Evolutionary conservation across 768 basidiomycete species (phyloP).

Genomic region (Trametes coccinea): DNA sequence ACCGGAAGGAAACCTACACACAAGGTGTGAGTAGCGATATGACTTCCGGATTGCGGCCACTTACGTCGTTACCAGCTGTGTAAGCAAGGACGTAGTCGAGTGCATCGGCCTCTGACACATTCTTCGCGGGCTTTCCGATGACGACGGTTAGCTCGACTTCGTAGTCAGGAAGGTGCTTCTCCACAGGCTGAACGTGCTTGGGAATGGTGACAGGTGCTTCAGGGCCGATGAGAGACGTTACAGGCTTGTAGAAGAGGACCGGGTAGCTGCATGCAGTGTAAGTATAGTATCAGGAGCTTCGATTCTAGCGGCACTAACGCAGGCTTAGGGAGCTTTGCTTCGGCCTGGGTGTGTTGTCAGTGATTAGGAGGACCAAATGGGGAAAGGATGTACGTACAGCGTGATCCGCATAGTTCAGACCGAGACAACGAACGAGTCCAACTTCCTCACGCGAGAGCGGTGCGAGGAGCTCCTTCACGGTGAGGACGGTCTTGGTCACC

Average conservation of each 20-base stretch:
- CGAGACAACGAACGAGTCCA: conserved; percentile 70
- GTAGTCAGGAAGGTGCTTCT: conserved; percentile 76
- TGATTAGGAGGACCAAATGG: not conserved
- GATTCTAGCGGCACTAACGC: conserved; percentile 41
- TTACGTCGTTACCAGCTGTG: conserved; percentile 76
- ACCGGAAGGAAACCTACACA: conserved; percentile 73
- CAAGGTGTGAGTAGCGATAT: not conserved
- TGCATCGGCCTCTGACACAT: conserved; percentile 79
- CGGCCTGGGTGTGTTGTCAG: conserved; percentile 45
- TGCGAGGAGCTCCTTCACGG: conserved; percentile 68
- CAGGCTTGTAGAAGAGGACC: conserved; percentile 79
- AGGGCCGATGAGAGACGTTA: conserved; percentile 69
- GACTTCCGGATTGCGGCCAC: conserved; percentile 8
- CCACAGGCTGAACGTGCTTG: conserved; percentile 63
- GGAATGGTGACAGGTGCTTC: conserved; percentile 66
- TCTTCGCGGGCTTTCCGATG: conserved; percentile 77
- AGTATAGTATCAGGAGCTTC: conserved; percentile 48
- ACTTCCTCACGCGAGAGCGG: conserved; percentile 70
- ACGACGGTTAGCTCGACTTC: conserved; percentile 82
- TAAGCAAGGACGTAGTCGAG: conserved; percentile 87
- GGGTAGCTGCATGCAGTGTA: conserved; percentile 49
- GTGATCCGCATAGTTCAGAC: conserved; percentile 84
- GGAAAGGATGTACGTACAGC: conserved; percentile 48
- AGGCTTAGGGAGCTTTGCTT: conserved; percentile 64
- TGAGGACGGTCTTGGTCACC: conserved; percentile 62